phyloP scores from a whole-genome alignment of 345 rosid species.

The Laguncularia racemosa region DNA sequence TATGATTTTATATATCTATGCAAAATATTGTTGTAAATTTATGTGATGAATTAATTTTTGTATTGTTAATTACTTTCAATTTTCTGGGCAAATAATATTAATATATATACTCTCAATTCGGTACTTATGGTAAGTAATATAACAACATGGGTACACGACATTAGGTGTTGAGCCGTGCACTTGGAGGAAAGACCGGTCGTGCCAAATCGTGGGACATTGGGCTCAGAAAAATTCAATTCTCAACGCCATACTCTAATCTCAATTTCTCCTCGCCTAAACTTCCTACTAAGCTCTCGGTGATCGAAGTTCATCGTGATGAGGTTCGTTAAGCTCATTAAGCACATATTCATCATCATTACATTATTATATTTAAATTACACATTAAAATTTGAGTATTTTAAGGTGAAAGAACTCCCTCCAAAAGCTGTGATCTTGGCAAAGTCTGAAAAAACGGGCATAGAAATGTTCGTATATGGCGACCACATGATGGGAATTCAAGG shows the following conservation, averaged over 20 bases:
- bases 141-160: conserved; percentile 1
- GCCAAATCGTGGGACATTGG: conserved; percentile 60
- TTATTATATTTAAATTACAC: too few species aligned
- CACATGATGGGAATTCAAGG: conserved; percentile 81
- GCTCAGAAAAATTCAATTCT: conserved; percentile 30
- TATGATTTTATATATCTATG: too few species aligned
- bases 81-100: too few species aligned
- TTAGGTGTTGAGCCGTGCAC: conserved; percentile 50
- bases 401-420: conserved; percentile 48
- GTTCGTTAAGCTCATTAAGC: too few species aligned
- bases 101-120: too few species aligned
- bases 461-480: conserved; percentile 53
- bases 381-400: too few species aligned
- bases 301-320: conserved; percentile 67
- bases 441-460: conserved; percentile 46
- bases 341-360: too few species aligned
- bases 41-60: not conserved
- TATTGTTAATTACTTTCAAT: not conserved
- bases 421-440: conserved; percentile 42
- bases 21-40: too few species aligned
- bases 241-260: conserved; percentile 24
- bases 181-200: conserved; percentile 53
- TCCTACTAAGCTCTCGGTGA: conserved; percentile 30
- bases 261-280: conserved; percentile 27
- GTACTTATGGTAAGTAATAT: not conserved